These are phyloP conservation scores for Coemansia interrupta DNA, from an alignment of 192 early-diverging fungal genomes.

Conservation along the genomic window DNA sequence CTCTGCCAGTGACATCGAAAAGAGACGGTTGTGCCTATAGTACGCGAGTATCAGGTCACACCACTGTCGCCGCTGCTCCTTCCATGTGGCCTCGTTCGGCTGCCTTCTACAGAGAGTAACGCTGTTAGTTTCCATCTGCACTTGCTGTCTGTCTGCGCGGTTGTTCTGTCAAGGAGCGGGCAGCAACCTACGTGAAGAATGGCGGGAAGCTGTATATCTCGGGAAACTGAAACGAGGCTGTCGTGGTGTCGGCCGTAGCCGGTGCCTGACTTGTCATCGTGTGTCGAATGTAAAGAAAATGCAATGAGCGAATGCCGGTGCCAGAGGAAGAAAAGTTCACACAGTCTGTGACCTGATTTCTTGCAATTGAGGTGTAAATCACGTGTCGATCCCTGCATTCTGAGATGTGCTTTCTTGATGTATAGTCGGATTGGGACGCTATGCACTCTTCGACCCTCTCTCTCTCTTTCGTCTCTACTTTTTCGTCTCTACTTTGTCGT, in stretches of 20 bases:
- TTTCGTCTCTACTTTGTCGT: too few relatives aligned
- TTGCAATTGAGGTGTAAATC: too few relatives aligned
- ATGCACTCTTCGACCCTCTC: too few relatives aligned
- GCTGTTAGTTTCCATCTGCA: background rate
- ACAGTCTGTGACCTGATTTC: too few relatives aligned
- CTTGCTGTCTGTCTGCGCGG: background rate
- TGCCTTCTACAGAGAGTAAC: constrained; percentile 59
- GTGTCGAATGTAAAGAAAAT: background rate
- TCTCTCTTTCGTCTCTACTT: too few relatives aligned
- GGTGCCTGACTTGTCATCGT: constrained; percentile 9
- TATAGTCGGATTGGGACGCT: too few relatives aligned
- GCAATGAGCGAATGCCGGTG: too few relatives aligned
- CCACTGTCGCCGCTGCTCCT: constrained; percentile 80
- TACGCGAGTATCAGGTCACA: constrained; percentile 70
- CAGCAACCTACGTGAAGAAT: constrained; percentile 76
- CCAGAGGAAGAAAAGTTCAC: too few relatives aligned
- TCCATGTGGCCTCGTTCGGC: constrained; percentile 76
- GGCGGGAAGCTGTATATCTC: constrained; percentile 87
- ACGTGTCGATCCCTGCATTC: too few relatives aligned
- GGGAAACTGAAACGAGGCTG: constrained; percentile 63
- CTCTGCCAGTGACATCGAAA: constrained; percentile 61
- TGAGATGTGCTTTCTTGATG: too few relatives aligned
- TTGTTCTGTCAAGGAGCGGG: background rate
- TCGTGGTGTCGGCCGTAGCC: background rate
- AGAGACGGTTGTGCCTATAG: constrained; percentile 62